A percentile compares a stretch with the other conserved stretches of the same genome.
Evolutionary conservation across 208 protist species (phyloP).

Genomic region (Porcisia hertigi): DNA sequence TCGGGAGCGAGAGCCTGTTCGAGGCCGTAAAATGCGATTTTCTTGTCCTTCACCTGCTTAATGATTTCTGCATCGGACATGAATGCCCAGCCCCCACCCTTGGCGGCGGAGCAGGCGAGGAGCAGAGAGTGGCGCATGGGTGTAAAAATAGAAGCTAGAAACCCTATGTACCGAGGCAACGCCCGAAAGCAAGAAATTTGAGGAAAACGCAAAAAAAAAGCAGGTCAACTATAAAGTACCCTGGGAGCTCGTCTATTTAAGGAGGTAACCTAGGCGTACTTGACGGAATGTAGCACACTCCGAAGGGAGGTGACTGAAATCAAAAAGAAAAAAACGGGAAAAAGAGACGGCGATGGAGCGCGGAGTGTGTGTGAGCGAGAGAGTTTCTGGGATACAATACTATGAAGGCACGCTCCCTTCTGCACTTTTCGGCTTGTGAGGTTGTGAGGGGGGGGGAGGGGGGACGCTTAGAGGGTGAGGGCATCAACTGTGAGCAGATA

Average conservation of each 20-base stretch:
- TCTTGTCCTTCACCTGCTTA: constrained; percentile 65
- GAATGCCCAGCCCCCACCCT: constrained; percentile 47
- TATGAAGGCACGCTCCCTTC: background rate
- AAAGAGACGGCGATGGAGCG: background rate
- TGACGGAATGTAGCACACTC: background rate
- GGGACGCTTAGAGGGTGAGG: background rate
- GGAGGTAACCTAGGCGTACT: background rate
- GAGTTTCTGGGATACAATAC: no score
- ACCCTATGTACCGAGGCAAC: background rate
- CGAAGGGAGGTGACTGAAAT: background rate
- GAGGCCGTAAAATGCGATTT: constrained; percentile 85
- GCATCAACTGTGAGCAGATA: background rate
- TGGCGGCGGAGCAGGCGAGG: constrained; percentile 28
- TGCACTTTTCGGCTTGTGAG: background rate
- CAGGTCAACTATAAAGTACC: background rate
- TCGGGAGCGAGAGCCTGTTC: constrained; percentile 86
- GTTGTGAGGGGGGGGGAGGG: background rate
- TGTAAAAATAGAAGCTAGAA: background rate
- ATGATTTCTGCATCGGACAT: constrained; percentile 77
- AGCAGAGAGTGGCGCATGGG: constrained; percentile 31
- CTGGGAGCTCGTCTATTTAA: no score
- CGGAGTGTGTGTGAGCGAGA: no score
- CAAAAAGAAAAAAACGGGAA: background rate
- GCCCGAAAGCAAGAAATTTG: background rate
- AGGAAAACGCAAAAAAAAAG: background rate